These are phyloP conservation scores for Aspergillus leporis DNA, from an alignment of 495 filamentous ascomycete genomes.

Conservation along the genomic window DNA sequence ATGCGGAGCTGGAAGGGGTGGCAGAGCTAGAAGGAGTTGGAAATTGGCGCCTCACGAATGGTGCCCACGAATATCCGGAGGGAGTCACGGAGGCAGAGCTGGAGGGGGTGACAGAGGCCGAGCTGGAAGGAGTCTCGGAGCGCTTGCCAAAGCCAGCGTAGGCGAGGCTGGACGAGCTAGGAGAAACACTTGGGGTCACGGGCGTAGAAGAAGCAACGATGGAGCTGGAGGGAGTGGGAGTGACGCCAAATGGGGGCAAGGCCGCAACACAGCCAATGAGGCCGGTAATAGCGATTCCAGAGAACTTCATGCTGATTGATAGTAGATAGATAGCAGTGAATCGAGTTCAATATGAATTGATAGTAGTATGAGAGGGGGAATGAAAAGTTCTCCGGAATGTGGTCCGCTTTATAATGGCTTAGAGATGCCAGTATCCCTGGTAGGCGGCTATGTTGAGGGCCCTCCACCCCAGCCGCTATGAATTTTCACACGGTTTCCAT, in stretches of 20 bases:
- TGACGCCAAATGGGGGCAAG: background rate
- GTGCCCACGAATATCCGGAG: too few relatives aligned
- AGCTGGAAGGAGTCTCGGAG: background rate
- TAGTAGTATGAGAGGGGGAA: background rate
- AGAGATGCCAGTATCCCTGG: background rate
- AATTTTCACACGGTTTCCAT: background rate
- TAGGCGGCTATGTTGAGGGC: background rate
- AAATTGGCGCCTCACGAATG: background rate
- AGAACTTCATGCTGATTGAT: background rate
- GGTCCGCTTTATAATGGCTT: background rate
- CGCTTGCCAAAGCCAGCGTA: background rate
- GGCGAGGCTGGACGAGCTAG: background rate
- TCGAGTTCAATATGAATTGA: background rate
- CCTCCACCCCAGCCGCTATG: background rate
- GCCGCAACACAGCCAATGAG: slow-evolving; percentile 1
- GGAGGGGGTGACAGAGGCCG: background rate
- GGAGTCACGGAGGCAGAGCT: background rate
- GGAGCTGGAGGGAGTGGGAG: background rate
- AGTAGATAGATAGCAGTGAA: background rate
- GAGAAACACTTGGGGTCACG: background rate
- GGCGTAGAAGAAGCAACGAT: background rate
- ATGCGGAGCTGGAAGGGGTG: background rate
- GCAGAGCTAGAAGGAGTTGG: background rate
- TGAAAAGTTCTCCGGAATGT: background rate
- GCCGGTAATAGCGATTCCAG: background rate